phyloP scores from a whole-genome alignment of 202 grass and related monocot species.

The Saccharum hybrid region DNA sequence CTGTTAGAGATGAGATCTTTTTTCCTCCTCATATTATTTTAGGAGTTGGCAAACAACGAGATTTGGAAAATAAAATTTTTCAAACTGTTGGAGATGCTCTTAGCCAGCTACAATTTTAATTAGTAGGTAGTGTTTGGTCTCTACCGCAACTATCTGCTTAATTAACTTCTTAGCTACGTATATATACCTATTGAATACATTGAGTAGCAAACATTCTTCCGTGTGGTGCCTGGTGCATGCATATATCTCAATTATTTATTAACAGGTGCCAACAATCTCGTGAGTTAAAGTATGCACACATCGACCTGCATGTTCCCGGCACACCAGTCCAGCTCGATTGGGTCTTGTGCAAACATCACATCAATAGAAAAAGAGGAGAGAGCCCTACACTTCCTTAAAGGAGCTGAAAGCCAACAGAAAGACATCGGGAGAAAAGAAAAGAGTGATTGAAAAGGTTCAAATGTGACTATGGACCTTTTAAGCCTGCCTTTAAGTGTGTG shows the following conservation, averaged over 20 bases:
- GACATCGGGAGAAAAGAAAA: slow-evolving; percentile 34
- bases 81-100: no score
- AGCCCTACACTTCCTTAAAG: slow-evolving; percentile 41
- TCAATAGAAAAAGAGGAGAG: slow-evolving; percentile 47
- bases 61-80: no score
- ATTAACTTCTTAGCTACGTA: background rate
- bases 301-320: slow-evolving; percentile 13
- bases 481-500: slow-evolving; percentile 43
- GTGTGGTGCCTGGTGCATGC: background rate
- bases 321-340: slow-evolving; percentile 21
- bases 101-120: no score
- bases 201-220: background rate
- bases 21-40: no score
- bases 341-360: slow-evolving; percentile 52
- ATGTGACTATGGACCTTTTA: slow-evolving; percentile 46
- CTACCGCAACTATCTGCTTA: no score
- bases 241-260: background rate
- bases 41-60: no score
- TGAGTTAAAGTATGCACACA: slow-evolving; percentile 8
- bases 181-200: background rate
- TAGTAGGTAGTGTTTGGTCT: no score
- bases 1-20: no score
- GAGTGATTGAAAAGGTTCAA: slow-evolving; percentile 36
- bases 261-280: slow-evolving; percentile 6
- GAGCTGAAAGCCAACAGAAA: slow-evolving; percentile 41